Evolutionary conservation across 129 eudicot genomes (phyloP), one percentile per base, ranked within the genome.

Genomic region (Tagetes erecta): DNA sequence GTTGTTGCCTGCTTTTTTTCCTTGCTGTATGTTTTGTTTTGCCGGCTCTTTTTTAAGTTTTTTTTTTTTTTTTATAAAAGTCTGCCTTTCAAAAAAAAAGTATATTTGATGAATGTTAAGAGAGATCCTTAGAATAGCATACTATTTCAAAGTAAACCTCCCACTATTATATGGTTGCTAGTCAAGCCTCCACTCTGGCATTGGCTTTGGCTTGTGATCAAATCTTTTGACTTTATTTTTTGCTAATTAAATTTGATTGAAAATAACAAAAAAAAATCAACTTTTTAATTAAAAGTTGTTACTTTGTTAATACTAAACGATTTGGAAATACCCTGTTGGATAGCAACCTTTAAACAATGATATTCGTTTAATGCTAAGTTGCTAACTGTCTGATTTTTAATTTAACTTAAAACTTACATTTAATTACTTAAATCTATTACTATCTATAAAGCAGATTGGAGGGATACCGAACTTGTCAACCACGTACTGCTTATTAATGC

Each of bases 121-220:
- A 20, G 27, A 20, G 27, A 20, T 20, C 0, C 27, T 20, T 20
- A 20, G 0, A 0, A 20, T 20, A 20, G 27, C 27, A 20, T 44
- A 2, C n/a, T 13, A 45, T 59, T 35, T 20, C 30, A 35, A 11
- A 60, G 34, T 74, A n/a, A 62, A 46, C 60, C 70, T 66, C 36
- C 6, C 0, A 62, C 78, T 62, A 62, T 63, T 3, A 45, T 9
- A 58, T 13, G 42, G 12, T 57, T 58, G 14, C 66, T 40, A 62
- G 77, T 78, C 82, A 78, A 78, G 71, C 77, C 71, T 78, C 65
- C 71, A 51, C 67, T 63, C 72, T 71, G n/a, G 50, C 66, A 31
- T 44, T 40, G 57, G 50, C 66, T 41, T 44, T 40, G 57, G 82
- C 67, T 34, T 20, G 72, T 71, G 65, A 68, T 57, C 70, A 68